These are phyloP conservation scores for Phialocephala sp. DNA, from an alignment of 2,329 filamentous ascomycete species.

Conservation along the genomic window DNA sequence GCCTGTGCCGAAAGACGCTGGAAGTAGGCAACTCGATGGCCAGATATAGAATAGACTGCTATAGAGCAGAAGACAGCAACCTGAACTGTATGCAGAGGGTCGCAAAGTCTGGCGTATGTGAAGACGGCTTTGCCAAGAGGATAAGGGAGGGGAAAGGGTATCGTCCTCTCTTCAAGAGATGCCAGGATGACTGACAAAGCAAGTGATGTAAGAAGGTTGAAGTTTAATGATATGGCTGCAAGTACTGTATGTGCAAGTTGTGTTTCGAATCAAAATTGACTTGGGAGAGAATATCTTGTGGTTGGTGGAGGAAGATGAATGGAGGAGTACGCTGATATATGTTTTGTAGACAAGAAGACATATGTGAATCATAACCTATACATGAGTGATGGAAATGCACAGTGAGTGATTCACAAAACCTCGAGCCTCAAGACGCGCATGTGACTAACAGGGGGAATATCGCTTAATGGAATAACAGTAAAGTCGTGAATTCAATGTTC, in stretches of 20 bases:
- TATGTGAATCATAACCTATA: not conserved
- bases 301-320: not conserved
- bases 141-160: slow-evolving; percentile 18
- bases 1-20: slow-evolving; percentile 26
- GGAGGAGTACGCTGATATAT: not conserved
- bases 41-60: slow-evolving; percentile 26
- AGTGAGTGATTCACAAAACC: not conserved
- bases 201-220: not conserved
- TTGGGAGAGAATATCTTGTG: not conserved
- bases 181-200: slow-evolving; percentile 28
- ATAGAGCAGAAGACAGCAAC: slow-evolving; percentile 29
- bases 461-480: not conserved
- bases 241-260: slow-evolving; percentile 6
- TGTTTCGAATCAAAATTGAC: not conserved
- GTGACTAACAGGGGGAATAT: not conserved
- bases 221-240: not conserved
- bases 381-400: not conserved
- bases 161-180: slow-evolving; percentile 24
- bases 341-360: not conserved
- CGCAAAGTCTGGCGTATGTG: slow-evolving; percentile 26
- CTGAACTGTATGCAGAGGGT: slow-evolving; percentile 24
- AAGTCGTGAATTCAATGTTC: too few species aligned
- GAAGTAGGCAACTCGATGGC: slow-evolving; percentile 26
- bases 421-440: not conserved
- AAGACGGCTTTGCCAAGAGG: slow-evolving; percentile 29